Conservation (phyloP, 73 alveolate genomes). For the Paramecium primaurelia region DNA sequence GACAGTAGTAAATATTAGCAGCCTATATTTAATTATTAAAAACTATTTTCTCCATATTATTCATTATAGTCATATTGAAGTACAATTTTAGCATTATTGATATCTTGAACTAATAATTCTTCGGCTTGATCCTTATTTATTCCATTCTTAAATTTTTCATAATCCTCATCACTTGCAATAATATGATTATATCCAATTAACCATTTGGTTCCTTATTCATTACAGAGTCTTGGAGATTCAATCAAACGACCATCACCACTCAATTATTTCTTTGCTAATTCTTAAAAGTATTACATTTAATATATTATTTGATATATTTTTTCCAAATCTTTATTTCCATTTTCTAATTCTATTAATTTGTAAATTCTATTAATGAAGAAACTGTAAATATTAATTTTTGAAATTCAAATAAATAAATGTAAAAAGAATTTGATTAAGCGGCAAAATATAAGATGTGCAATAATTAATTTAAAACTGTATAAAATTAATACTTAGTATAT, state of each 20-base stretch:
- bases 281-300: neutral
- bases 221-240: neutral
- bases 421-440: too few relatives aligned
- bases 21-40: neutral
- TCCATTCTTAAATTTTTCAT: neutral
- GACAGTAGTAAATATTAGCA: neutral
- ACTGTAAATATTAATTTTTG: too few relatives aligned
- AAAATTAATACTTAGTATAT: too few relatives aligned
- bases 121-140: neutral
- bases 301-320: neutral
- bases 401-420: too few relatives aligned
- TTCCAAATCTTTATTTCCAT: too few relatives aligned
- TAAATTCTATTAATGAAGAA: too few relatives aligned
- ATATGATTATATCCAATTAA: neutral
- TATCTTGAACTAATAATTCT: neutral
- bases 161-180: neutral
- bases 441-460: too few relatives aligned
- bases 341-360: neutral
- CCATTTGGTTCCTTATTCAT: neutral
- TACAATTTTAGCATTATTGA: neutral
- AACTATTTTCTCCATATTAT: neutral
- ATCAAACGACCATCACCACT: neutral
- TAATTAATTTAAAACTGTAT: too few relatives aligned
- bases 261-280: neutral
- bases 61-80: neutral